These are phyloP conservation scores for Ascochyta lentis DNA, from an alignment of 2,329 filamentous ascomycete genomes.

Conservation along the genomic window DNA sequence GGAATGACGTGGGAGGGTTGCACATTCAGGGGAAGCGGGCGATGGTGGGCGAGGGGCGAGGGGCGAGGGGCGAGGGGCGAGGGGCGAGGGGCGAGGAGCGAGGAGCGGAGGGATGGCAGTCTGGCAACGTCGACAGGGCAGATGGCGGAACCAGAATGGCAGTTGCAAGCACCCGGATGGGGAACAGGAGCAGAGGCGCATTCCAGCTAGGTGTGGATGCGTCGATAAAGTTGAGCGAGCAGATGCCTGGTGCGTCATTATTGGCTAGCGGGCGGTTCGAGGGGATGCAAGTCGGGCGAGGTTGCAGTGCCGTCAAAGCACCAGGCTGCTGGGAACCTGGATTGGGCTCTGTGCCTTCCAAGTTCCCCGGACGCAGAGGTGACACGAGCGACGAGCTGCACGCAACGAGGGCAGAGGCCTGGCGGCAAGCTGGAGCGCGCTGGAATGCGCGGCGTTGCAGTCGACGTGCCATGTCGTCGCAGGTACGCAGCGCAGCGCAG, in stretches of 20 bases:
- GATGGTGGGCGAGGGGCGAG: neutral
- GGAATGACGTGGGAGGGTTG: conserved; percentile 7
- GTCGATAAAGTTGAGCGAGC: neutral
- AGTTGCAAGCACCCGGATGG: conserved; percentile 7
- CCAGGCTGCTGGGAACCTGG: conserved; percentile 11
- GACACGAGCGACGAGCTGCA: conserved; percentile 8
- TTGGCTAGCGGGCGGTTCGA: conserved; percentile 9
- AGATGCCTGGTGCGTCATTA: conserved; percentile 14
- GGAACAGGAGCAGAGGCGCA: conserved; percentile 7
- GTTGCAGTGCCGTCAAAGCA: conserved; percentile 12
- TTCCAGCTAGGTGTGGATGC: conserved; percentile 1
- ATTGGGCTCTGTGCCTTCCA: conserved; percentile 6
- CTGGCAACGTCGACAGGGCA: conserved; percentile 5
- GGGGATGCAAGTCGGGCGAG: conserved; percentile 21
- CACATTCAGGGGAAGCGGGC: conserved; percentile 6
- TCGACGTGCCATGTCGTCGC: conserved; percentile 2
- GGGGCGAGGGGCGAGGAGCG: neutral
- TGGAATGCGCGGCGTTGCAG: conserved; percentile 1
- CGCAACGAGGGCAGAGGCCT: neutral
- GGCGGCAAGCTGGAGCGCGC: neutral
- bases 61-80: no score
- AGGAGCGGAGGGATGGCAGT: neutral
- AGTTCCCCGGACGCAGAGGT: conserved; percentile 9
- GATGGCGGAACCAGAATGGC: conserved; percentile 11
- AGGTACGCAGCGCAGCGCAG: neutral